phyloP scores from a whole-genome alignment of 1,284 basidiomycete species.

The Cystobasidium pallidum region DNA sequence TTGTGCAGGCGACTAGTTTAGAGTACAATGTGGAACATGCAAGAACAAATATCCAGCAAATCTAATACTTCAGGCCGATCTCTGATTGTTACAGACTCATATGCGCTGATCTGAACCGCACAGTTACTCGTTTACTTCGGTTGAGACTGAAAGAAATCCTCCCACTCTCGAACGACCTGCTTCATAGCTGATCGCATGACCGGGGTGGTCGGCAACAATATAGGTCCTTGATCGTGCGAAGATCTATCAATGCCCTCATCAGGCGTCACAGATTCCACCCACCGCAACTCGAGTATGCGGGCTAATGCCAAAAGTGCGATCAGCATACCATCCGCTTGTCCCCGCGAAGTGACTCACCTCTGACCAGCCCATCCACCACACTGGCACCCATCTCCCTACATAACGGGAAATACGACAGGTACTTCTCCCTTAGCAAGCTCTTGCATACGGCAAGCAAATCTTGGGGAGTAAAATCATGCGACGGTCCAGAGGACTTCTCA shows the following conservation, averaged over 20 bases:
- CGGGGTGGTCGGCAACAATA: constrained; percentile 71
- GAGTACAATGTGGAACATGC: neutral
- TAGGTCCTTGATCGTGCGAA: constrained; percentile 61
- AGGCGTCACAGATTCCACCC: constrained; percentile 57
- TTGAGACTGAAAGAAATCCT: constrained; percentile 14
- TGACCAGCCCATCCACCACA: constrained; percentile 78
- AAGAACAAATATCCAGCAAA: neutral
- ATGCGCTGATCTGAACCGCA: neutral
- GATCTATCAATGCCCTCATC: constrained; percentile 34
- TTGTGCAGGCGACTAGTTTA: neutral
- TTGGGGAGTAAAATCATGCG: constrained; percentile 57
- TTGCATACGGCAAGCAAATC: constrained; percentile 68
- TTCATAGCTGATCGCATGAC: constrained; percentile 78
- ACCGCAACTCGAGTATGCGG: constrained; percentile 72
- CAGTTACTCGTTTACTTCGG: neutral
- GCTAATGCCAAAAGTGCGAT: constrained; percentile 53
- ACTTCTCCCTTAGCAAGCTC: constrained; percentile 60
- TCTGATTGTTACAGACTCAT: neutral
- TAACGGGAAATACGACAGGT: constrained; percentile 75
- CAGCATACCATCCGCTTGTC: neutral
- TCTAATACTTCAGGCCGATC: neutral
- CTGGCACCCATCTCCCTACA: constrained; percentile 74
- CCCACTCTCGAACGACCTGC: constrained; percentile 68
- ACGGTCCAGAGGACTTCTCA: constrained; percentile 39
- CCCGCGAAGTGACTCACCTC: constrained; percentile 60